Evolutionary conservation across 345 rosid species (phyloP).

Genomic region (Dimocarpus longan): DNA sequence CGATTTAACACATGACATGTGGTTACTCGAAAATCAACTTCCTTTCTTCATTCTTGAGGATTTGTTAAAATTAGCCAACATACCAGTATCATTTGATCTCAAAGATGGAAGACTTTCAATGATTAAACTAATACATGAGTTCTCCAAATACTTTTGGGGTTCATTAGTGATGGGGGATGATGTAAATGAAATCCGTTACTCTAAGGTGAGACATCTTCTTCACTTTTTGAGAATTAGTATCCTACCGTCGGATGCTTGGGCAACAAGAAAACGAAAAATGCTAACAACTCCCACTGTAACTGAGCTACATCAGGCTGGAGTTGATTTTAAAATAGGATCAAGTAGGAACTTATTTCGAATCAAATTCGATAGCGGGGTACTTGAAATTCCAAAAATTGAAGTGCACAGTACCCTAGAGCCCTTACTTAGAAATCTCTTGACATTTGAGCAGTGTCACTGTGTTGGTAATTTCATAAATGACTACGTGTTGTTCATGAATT

Average conservation of each 20-base stretch:
- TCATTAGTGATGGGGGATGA: no score
- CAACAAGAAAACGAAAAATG: background rate
- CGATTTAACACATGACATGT: slow-evolving; percentile 7
- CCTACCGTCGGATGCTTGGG: background rate
- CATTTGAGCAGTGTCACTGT: no score
- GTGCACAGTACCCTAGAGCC: background rate
- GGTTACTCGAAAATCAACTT: slow-evolving; percentile 22
- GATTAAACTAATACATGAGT: no score
- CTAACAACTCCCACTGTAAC: background rate
- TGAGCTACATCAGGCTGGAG: background rate
- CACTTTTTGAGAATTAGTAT: background rate
- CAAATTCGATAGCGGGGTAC: background rate
- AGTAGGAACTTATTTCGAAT: background rate
- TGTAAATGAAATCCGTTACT: background rate
- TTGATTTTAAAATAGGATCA: background rate
- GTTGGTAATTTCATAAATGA: no score
- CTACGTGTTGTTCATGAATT: no score
- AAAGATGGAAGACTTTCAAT: no score
- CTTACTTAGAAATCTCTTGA: background rate
- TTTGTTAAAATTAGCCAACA: background rate
- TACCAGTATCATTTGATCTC: background rate
- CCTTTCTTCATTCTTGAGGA: slow-evolving; percentile 19
- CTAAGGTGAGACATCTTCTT: background rate
- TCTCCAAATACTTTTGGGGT: no score
- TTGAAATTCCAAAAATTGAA: background rate